Evolutionary conservation across 768 basidiomycete genomes (phyloP).

Genomic region (Russula vinacea): DNA sequence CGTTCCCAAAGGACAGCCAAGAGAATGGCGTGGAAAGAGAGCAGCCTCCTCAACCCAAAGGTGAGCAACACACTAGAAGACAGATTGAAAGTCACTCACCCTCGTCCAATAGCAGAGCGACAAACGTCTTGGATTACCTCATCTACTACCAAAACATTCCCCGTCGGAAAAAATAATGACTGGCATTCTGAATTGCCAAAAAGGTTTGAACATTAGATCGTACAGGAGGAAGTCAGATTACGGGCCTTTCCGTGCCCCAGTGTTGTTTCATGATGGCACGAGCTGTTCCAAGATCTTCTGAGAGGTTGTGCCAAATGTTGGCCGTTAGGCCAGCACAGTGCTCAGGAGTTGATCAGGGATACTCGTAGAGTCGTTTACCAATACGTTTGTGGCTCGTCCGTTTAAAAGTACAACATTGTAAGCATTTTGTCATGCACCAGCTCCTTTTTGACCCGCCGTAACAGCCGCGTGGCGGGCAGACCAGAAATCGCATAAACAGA

Average conservation of each 20-base stretch:
- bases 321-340: slow-evolving; percentile 36
- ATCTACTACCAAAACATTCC: no score
- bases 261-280: slow-evolving; percentile 42
- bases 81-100: no score
- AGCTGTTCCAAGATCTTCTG: slow-evolving; percentile 40
- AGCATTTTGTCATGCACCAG: slow-evolving; percentile 44
- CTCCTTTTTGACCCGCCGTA: slow-evolving; percentile 30
- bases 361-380: slow-evolving; percentile 48
- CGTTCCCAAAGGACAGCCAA: no score
- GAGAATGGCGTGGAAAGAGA: no score
- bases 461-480: slow-evolving; percentile 45
- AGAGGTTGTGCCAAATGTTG: slow-evolving; percentile 45
- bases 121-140: no score
- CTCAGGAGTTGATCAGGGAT: slow-evolving; percentile 46
- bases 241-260: slow-evolving; percentile 53
- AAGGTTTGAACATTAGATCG: background rate
- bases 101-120: no score
- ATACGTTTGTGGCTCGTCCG: slow-evolving; percentile 23
- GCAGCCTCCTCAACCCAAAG: no score
- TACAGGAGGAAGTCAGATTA: background rate
- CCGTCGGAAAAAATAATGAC: slow-evolving; percentile 60
- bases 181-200: slow-evolving; percentile 40
- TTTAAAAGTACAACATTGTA: slow-evolving; percentile 56
- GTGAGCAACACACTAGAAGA: no score
- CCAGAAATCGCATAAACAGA: slow-evolving; percentile 63